These are phyloP conservation scores for Creolimax fragrantissima DNA, from an alignment of 78 protist species.

Conservation along the genomic window DNA sequence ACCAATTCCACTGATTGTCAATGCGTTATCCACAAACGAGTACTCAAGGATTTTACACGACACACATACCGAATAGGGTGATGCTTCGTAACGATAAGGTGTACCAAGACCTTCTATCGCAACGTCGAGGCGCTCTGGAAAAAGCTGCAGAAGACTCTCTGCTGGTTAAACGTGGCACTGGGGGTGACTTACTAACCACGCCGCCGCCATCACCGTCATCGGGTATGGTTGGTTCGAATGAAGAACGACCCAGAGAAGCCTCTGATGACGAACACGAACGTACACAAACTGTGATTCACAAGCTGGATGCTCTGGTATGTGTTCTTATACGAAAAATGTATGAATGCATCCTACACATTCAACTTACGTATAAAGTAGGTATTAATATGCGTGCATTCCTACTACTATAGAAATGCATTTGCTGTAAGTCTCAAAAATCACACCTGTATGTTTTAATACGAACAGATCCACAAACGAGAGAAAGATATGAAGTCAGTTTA, in stretches of 20 bases:
- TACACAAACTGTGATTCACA: neutral
- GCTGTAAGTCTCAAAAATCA: no score
- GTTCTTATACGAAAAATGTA: no score
- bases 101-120: neutral
- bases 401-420: no score
- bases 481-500: constrained; percentile 65
- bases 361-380: no score
- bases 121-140: constrained; percentile 8
- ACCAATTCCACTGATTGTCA: no score
- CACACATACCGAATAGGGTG: no score
- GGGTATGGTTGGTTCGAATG: neutral
- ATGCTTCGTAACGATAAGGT: constrained; percentile 66
- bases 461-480: constrained; percentile 24
- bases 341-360: no score
- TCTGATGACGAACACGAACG: neutral
- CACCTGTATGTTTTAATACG: no score
- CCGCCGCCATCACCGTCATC: neutral
- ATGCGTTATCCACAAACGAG: no score
- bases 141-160: neutral
- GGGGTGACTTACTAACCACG: neutral
- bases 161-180: neutral
- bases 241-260: no score
- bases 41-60: no score
- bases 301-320: neutral
- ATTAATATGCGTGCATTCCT: no score